Conservation (phyloP, 257 asterid genomes). For the Solanum peruvianum region DNA sequence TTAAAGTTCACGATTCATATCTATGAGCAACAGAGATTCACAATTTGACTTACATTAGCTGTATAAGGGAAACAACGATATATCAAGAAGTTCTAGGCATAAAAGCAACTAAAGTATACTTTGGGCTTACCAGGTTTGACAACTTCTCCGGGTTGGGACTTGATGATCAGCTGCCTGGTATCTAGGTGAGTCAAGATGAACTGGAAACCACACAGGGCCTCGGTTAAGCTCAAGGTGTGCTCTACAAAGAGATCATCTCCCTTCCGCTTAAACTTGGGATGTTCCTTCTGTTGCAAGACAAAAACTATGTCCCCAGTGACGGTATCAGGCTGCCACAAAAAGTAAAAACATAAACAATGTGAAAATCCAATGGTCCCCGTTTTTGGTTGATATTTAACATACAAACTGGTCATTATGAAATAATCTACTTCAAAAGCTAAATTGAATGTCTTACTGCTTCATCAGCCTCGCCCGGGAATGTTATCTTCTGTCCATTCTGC, state of each 20-base stretch:
- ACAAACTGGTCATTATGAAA: background rate
- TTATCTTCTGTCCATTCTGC: conserved; percentile 13
- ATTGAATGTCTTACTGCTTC: conserved; percentile 3
- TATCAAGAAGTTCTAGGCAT: background rate
- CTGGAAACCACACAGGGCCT: conserved; percentile 40
- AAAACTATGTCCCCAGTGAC: conserved; percentile 16
- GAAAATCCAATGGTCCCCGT: background rate
- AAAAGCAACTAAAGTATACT: background rate
- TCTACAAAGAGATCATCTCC: conserved; percentile 19
- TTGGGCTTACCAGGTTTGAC: conserved; percentile 24
- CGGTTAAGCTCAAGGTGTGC: conserved; percentile 22
- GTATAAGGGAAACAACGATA: background rate
- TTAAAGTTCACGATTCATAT: background rate
- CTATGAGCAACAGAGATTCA: background rate
- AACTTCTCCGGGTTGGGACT: conserved; percentile 31
- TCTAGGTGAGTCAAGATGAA: conserved; percentile 30
- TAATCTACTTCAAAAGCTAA: background rate
- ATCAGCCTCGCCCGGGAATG: conserved; percentile 16
- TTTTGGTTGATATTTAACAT: background rate
- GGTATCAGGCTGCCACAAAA: conserved; percentile 9
- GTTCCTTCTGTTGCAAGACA: conserved; percentile 13
- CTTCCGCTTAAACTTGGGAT: conserved; percentile 14
- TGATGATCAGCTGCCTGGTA: conserved; percentile 25
- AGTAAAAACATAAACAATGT: background rate
- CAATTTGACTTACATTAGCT: background rate